A percentile compares a stretch with the other conserved stretches of the same genome.
Conservation (phyloP, 805 yeast species). For the Candida boleticola region DNA sequence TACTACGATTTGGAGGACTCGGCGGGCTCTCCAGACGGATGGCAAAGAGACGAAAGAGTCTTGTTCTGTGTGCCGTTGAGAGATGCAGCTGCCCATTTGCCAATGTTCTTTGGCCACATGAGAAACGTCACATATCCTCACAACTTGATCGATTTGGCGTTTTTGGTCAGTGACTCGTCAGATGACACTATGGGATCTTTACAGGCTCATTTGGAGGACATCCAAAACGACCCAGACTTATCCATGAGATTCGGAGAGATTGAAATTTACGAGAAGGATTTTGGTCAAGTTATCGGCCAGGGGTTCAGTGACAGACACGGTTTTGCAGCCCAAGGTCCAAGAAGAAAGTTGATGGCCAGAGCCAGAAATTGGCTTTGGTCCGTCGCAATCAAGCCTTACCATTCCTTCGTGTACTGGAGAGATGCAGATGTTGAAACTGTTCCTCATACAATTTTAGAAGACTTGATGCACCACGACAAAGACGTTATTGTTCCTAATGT, state of each 20-base stretch:
- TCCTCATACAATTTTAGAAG: constrained; percentile 83
- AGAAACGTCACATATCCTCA: constrained; percentile 82
- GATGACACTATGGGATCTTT: constrained; percentile 81
- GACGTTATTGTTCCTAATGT: constrained; percentile 95
- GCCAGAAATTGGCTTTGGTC: constrained; percentile 93
- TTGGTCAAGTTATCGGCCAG: constrained; percentile 83
- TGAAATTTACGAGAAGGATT: constrained; percentile 87
- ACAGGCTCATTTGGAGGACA: constrained; percentile 50
- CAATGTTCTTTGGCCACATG: constrained; percentile 85
- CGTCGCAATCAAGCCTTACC: constrained; percentile 86
- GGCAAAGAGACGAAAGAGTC: constrained; percentile 77
- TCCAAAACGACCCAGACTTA: constrained; percentile 65
- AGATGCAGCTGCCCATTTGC: constrained; percentile 88
- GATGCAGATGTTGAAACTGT: constrained; percentile 96
- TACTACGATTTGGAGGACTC: constrained; percentile 72
- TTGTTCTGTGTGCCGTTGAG: constrained; percentile 86
- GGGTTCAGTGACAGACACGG: constrained; percentile 91
- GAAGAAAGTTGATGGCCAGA: constrained; percentile 92
- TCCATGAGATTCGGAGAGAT: constrained; percentile 74
- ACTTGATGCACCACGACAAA: constrained; percentile 84
- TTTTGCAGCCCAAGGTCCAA: constrained; percentile 92
- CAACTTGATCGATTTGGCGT: constrained; percentile 75
- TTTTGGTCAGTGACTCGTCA: constrained; percentile 84
- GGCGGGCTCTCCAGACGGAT: constrained; percentile 67
- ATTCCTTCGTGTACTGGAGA: constrained; percentile 96